Conservation (phyloP, 805 yeast species). For the Pichia manshurica region DNA sequence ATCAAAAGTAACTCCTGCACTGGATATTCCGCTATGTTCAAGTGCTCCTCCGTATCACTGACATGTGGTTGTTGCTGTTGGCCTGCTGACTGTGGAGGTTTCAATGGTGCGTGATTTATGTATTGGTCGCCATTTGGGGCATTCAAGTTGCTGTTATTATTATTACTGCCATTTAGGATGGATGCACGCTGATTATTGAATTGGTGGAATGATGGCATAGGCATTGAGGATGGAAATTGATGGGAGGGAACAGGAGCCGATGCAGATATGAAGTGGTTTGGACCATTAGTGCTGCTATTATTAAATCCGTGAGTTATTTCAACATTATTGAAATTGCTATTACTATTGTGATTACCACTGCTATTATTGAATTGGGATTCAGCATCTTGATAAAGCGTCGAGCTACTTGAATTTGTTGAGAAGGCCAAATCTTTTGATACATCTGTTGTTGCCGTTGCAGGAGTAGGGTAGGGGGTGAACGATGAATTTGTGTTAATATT, state of each 20-base stretch:
- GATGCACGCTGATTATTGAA: background rate
- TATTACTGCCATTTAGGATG: no score
- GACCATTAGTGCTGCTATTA: no score
- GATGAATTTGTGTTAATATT: slow-evolving; percentile 10
- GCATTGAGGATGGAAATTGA: slow-evolving; percentile 7
- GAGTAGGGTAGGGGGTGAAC: slow-evolving; percentile 36
- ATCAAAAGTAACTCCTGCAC: slow-evolving; percentile 74
- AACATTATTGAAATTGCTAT: background rate
- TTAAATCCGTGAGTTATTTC: background rate
- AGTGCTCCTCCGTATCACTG: slow-evolving; percentile 35
- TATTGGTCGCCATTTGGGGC: background rate
- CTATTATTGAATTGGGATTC: slow-evolving; percentile 14
- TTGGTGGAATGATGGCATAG: background rate
- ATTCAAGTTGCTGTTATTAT: background rate
- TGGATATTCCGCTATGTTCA: slow-evolving; percentile 74
- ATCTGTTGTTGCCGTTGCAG: slow-evolving; percentile 50
- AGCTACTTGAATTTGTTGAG: slow-evolving; percentile 31
- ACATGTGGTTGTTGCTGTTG: slow-evolving; percentile 13
- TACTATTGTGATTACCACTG: slow-evolving; percentile 4
- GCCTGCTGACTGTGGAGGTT: background rate
- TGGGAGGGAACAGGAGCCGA: slow-evolving; percentile 18
- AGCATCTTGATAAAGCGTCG: slow-evolving; percentile 30
- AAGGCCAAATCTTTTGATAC: slow-evolving; percentile 45
- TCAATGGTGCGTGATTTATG: no score
- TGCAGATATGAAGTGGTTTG: slow-evolving; percentile 13